Evolutionary conservation across 2,329 filamentous ascomycete species (phyloP).

Genomic region (Neonectria hederae): DNA sequence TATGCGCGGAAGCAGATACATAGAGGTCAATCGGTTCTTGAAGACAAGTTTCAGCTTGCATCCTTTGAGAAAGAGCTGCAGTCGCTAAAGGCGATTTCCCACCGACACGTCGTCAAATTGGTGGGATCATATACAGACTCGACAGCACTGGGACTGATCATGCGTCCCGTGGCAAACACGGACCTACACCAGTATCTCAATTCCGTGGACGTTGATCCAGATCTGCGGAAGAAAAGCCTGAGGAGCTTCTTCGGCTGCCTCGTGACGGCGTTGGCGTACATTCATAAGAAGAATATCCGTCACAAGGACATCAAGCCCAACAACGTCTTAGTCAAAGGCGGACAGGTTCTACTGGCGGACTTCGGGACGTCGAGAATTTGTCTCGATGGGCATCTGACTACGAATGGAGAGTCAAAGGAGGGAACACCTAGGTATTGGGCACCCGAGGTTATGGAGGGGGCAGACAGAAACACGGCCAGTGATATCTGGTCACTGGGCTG

Average conservation of each 20-base stretch:
- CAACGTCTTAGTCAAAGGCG: background rate
- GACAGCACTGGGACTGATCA: background rate
- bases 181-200: background rate
- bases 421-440: background rate
- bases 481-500: constrained; percentile 1
- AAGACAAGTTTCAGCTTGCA: background rate
- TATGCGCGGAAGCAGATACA: background rate
- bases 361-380: background rate
- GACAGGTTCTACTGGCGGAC: background rate
- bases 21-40: background rate
- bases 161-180: background rate
- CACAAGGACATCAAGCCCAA: constrained; percentile 6
- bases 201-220: background rate
- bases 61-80: background rate
- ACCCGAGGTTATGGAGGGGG: background rate
- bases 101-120: constrained; percentile 2
- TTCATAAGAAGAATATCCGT: constrained; percentile 4
- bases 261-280: background rate
- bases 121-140: constrained; percentile 2
- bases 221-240: background rate
- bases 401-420: background rate
- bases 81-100: background rate
- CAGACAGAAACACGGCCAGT: background rate
- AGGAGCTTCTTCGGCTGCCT: background rate
- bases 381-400: background rate